These are phyloP conservation scores for Clarireedia hainanense DNA, from an alignment of 2,329 filamentous ascomycete species.

Conservation along the genomic window DNA sequence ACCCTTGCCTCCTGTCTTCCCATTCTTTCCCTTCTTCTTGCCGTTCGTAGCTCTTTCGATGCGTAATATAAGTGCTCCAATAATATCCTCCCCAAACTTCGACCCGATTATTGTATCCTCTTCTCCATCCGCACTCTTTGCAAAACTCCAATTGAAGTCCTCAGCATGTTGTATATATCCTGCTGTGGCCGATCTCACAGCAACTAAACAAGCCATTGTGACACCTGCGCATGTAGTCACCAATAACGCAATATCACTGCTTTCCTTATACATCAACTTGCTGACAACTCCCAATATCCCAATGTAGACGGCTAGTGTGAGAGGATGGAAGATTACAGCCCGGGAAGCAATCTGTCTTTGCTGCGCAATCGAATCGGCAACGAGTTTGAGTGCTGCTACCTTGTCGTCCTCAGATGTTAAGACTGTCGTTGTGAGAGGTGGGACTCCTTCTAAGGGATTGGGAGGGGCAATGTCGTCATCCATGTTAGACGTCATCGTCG, in stretches of 20 bases:
- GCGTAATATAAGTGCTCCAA: slow-evolving; percentile 63
- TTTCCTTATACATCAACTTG: slow-evolving; percentile 32
- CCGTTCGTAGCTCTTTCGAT: slow-evolving; percentile 40
- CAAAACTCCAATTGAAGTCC: slow-evolving; percentile 24
- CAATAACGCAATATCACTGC: slow-evolving; percentile 45
- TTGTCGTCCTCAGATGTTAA: slow-evolving; percentile 51
- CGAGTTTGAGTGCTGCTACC: slow-evolving; percentile 59
- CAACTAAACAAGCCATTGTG: slow-evolving; percentile 54
- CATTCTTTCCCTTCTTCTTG: slow-evolving; percentile 21
- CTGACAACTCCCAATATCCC: slow-evolving; percentile 37
- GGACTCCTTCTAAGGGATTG: slow-evolving; percentile 41
- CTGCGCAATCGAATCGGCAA: slow-evolving; percentile 76
- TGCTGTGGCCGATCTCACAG: slow-evolving; percentile 50
- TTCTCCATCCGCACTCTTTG: slow-evolving; percentile 27
- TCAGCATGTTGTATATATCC: slow-evolving; percentile 41
- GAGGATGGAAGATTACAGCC: slow-evolving; percentile 39
- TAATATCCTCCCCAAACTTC: slow-evolving; percentile 58
- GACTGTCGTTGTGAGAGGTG: slow-evolving; percentile 55
- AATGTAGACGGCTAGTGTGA: slow-evolving; percentile 42
- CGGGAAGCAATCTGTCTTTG: slow-evolving; percentile 53
- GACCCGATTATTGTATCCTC: slow-evolving; percentile 57
- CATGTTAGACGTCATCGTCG: slow-evolving; percentile 30
- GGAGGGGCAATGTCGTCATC: slow-evolving; percentile 28
- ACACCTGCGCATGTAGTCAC: slow-evolving; percentile 52
- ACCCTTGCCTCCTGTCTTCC: slow-evolving; percentile 51